These are phyloP conservation scores for Penicillium paradoxum DNA, from an alignment of 495 filamentous ascomycete species.

Conservation along the genomic window DNA sequence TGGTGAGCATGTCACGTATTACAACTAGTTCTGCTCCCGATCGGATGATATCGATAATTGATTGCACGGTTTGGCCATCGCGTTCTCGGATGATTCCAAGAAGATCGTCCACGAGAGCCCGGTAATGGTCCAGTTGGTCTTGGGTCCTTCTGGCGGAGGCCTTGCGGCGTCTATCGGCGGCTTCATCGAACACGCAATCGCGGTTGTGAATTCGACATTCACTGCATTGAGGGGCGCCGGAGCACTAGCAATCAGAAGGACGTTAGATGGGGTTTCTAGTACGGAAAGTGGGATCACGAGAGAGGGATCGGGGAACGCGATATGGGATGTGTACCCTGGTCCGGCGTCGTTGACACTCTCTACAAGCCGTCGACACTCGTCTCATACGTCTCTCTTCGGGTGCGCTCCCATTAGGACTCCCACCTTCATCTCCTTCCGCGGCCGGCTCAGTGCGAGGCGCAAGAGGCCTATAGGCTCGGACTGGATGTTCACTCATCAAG, in stretches of 20 bases:
- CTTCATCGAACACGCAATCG: slow-evolving; percentile 37
- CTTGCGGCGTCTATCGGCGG: slow-evolving; percentile 40
- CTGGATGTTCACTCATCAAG: slow-evolving; percentile 29
- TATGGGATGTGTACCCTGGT: slow-evolving; percentile 34
- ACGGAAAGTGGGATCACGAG: not conserved
- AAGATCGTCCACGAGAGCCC: slow-evolving; percentile 27
- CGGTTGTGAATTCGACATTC: slow-evolving; percentile 35
- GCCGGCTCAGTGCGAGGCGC: slow-evolving; percentile 28
- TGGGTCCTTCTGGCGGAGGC: slow-evolving; percentile 28
- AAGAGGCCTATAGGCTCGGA: slow-evolving; percentile 30
- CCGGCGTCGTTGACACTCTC: slow-evolving; percentile 38
- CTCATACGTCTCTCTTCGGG: slow-evolving; percentile 35
- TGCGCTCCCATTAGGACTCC: slow-evolving; percentile 7
- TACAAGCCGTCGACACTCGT: slow-evolving; percentile 39
- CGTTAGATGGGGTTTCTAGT: not conserved
- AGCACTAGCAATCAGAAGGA: slow-evolving; percentile 22
- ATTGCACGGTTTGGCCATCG: slow-evolving; percentile 15
- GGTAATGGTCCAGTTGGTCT: slow-evolving; percentile 27
- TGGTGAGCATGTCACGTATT: not conserved
- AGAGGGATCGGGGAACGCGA: not conserved
- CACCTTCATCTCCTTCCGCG: slow-evolving; percentile 13
- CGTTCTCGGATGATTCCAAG: slow-evolving; percentile 24
- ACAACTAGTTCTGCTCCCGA: not conserved
- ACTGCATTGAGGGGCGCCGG: slow-evolving; percentile 25
- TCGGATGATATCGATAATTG: slow-evolving; percentile 27